Evolutionary conservation across 148 eudicot species (phyloP).

Genomic region (Nepenthes mirabilis): DNA sequence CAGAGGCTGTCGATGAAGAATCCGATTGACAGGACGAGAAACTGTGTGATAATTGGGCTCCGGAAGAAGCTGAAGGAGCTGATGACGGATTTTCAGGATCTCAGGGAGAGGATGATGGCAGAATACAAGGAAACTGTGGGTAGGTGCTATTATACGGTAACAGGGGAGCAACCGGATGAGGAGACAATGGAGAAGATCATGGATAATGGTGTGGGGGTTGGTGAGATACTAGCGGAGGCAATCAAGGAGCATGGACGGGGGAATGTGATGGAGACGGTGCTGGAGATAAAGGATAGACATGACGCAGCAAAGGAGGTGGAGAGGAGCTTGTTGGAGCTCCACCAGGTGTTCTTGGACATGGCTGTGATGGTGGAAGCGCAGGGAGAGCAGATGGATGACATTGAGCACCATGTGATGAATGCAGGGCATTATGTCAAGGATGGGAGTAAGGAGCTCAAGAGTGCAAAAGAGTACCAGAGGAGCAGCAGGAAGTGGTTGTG

Average conservation of each 20-base stretch:
- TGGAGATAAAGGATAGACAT: conserved; percentile 79
- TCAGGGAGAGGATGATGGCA: conserved; percentile 67
- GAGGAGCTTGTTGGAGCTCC: conserved; percentile 67
- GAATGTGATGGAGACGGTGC: conserved; percentile 81
- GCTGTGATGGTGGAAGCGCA: conserved; percentile 93
- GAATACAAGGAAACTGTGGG: conserved; percentile 86
- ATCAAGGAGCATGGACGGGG: conserved; percentile 92
- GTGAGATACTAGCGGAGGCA: conserved; percentile 59
- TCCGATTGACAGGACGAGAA: conserved; percentile 63
- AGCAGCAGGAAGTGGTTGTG: conserved; percentile 67
- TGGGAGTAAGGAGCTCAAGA: conserved; percentile 51
- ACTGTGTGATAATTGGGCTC: conserved; percentile 72
- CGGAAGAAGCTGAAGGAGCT: conserved; percentile 89
- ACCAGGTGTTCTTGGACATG: conserved; percentile 91
- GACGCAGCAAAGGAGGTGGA: conserved; percentile 88
- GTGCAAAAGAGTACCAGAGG: conserved; percentile 65
- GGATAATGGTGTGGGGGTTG: conserved; percentile 41
- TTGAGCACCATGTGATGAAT: conserved; percentile 82
- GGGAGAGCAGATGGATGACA: conserved; percentile 87
- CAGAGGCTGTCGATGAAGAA: conserved; percentile 52
- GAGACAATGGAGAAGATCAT: conserved; percentile 72
- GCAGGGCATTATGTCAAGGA: conserved; percentile 55
- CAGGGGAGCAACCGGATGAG: conserved; percentile 79
- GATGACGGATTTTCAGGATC: conserved; percentile 83
- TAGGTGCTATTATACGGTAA: conserved; percentile 68